Evolutionary conservation across 192 early-diverging fungal species (phyloP), one percentile per base, ranked within the genome.

Genomic region (Coemansia sp.): DNA sequence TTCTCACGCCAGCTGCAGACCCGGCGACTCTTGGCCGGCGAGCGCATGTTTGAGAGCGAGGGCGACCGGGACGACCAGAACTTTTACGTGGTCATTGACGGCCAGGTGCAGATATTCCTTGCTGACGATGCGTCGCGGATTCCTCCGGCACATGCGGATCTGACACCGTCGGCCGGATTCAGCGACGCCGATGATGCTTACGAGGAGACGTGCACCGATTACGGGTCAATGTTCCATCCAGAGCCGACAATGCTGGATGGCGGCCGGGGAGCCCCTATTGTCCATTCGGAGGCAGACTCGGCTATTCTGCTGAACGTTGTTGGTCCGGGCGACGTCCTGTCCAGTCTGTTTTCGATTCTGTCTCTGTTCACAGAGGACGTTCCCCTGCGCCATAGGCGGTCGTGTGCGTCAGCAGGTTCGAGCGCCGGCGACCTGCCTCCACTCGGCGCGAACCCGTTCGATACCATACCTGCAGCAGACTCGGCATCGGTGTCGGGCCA

Each of bases 51-150:
- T 54, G 87, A 88, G 20, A 80, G 84, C 39, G 86, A 89, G 50
- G 56, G 51, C 5, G 70, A 72, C 37, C 74, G 76, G 10, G 59
- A 74, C 19, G 71, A 73, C 37, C 71, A 76, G 16, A 88, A 82
- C 33, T 99, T 99, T 54, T 96, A 89, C 62, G 86, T 96, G 38
- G 96, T 99, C 3, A 88, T 97, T 14, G 96, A 99, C 41, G 96
- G 96, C 21, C 75, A 80, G 48, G 86, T 99, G 33, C 89, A 94
- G 62, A 87, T 96, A 8, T 96, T 79, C 73, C 80, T 95, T 22
- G 54, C 54, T 8, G 56, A 60, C 7, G 43, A 30, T 22, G 16
- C 35, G 8, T 8, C 56, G 31, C 25, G 19, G 28, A 27, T 29
- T 0, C 18, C 37, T 13, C n/a, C n/a, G n/a, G n/a, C n/a, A n/a